Base-by-base conservation (phyloP, 23 red algal genomes). In the Chondrus crispus region DNA sequence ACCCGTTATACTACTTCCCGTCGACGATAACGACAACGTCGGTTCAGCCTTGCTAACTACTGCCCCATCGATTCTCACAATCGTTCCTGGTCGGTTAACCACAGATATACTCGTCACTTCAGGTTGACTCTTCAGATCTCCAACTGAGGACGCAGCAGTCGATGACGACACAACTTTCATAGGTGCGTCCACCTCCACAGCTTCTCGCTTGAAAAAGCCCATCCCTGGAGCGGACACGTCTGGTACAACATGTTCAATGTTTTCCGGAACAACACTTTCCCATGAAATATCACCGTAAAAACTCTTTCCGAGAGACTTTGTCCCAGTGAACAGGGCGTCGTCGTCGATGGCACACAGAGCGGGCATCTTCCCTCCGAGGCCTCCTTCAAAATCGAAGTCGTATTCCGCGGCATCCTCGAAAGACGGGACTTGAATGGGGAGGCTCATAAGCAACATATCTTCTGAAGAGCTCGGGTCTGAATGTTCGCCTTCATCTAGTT, bases 371-470 rank as follows among this genome's bases (percentile, higher is more conserved):
- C 75, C 74, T 58, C 49, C 26, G 6, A 76, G 20, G 26, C 43
- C 37, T 7, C 38, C 71, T 12, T 49, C 75, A 43, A 83, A 28
- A 39, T 92, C 88, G 42, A 92, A 92, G 46, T 92, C 88, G 46
- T 81, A 81, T 42, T 92, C 74, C 33, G 88, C 88, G 2, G 88
- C 77, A 51, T 92, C 88, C 73, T 89, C 85, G 42, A 89, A 89
- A 6, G 85, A 72, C 44, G 85, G 28, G 19, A 57, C 70, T 33
- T 38, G 29, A 24, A 39, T 24, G n/a, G 44, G 71, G n/a, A 66
- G 35, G 6, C 60, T 32, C 60, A 66, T 66, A 0, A 66, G 18
- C 60, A 66, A 66, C 8, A 32, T 32, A 8, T 66, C 60, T 0
- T 66, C 26, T 6, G 60, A 66, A 22, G 60, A 66, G 9, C 18